Conservation (phyloP, 352 stramenopile genomes). For the Phytophthora rubi region DNA sequence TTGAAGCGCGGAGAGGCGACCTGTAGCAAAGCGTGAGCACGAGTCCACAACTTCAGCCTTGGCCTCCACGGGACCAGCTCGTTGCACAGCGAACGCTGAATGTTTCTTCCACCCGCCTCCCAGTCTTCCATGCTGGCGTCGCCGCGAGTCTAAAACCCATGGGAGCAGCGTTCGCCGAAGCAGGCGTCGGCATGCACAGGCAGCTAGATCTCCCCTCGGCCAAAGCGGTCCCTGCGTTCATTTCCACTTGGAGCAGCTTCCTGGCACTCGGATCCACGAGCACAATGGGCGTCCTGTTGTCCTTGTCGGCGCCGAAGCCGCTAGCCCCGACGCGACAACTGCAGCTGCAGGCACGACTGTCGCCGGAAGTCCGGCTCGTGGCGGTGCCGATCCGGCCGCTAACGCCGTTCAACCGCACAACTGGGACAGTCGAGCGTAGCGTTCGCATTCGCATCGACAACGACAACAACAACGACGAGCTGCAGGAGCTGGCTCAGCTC, state of each 20-base stretch:
- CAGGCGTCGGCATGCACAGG: too few species aligned
- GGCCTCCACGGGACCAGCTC: too few species aligned
- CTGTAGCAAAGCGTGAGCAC: too few species aligned
- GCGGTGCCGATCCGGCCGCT: constrained; percentile 16
- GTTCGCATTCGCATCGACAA: constrained; percentile 12
- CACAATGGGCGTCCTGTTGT: constrained; percentile 21
- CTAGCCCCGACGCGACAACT: constrained; percentile 5
- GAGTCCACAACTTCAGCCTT: too few species aligned
- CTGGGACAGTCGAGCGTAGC: constrained; percentile 11
- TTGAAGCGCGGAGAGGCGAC: too few species aligned
- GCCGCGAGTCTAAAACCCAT: too few species aligned
- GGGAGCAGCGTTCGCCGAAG: too few species aligned
- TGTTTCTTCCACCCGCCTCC: too few species aligned
- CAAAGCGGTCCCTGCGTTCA: background rate
- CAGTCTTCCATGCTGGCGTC: too few species aligned
- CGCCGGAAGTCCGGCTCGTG: constrained; percentile 22
- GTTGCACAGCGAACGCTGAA: too few species aligned
- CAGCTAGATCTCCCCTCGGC: too few species aligned
- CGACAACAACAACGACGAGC: constrained; percentile 3
- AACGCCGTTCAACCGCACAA: constrained; percentile 14
- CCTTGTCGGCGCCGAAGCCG: constrained; percentile 14
- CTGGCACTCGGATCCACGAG: too few species aligned
- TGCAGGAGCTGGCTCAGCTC: constrained; percentile 25
- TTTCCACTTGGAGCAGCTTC: constrained; percentile 13
- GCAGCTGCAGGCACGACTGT: constrained; percentile 1